Conservation (phyloP, 2,329 filamentous ascomycete species). For the Sclerotinia nivalis region DNA sequence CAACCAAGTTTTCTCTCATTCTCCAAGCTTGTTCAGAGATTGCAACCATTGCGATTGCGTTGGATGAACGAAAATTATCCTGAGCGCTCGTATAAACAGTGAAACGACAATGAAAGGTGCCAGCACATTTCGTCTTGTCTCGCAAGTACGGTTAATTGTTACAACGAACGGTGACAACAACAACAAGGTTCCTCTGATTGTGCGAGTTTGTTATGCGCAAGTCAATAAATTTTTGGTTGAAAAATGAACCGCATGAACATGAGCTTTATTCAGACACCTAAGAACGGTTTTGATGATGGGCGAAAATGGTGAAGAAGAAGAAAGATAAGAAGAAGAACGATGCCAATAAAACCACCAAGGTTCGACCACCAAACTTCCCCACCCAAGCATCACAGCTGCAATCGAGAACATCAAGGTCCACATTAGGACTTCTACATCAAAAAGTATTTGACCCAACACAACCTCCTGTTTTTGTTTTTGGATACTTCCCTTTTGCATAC, state of each 20-base stretch:
- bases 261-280: background rate
- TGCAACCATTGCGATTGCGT: background rate
- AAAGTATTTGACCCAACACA: conserved; percentile 10
- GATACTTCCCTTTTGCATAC: conserved; percentile 1
- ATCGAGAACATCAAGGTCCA: conserved; percentile 16
- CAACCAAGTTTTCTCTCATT: too few relatives aligned
- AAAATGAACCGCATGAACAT: background rate
- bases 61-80: background rate
- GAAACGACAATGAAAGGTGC: conserved; percentile 8
- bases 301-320: conserved; percentile 12
- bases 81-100: background rate
- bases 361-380: conserved; percentile 6
- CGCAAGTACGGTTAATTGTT: background rate
- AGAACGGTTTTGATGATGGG: background rate
- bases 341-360: background rate
- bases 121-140: conserved; percentile 10
- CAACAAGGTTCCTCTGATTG: background rate
- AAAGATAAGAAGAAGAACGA: conserved; percentile 1
- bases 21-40: background rate
- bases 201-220: background rate
- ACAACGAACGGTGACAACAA: background rate
- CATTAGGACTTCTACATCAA: conserved; percentile 16
- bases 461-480: too few relatives aligned
- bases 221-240: background rate
- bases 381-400: background rate